A percentile compares a stretch with the other conserved stretches of the same genome.
These are phyloP conservation scores for Xylaria longipes DNA, from an alignment of 495 filamentous ascomycete genomes.

Conservation along the genomic window DNA sequence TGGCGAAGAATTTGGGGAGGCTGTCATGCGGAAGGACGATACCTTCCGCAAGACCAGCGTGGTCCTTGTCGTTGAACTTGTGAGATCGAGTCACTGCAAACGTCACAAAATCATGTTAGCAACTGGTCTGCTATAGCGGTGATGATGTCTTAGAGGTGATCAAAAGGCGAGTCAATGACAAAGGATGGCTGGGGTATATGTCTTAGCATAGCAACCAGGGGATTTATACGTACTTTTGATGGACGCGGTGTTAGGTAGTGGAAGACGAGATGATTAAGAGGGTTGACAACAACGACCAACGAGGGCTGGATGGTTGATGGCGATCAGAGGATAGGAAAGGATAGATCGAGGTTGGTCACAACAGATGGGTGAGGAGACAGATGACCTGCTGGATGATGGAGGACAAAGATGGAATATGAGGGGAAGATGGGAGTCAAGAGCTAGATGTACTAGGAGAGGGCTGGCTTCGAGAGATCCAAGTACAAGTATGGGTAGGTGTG, in stretches of 20 bases:
- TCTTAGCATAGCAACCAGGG: not conserved
- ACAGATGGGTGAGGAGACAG: conserved; percentile 8
- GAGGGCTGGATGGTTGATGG: not conserved
- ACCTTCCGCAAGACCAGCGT: conserved; percentile 69
- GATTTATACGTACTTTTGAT: conserved; percentile 16
- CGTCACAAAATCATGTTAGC: conserved; percentile 6
- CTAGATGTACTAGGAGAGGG: conserved; percentile 17
- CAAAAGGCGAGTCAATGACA: not conserved
- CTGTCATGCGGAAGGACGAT: conserved; percentile 69
- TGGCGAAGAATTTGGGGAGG: conserved; percentile 90
- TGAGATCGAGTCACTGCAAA: conserved; percentile 88
- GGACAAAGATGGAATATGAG: conserved; percentile 28
- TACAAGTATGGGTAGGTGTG: conserved; percentile 13
- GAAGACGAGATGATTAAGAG: not conserved
- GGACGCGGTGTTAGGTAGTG: not conserved
- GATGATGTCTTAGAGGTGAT: not conserved
- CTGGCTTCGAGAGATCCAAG: conserved; percentile 7
- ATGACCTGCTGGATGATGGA: conserved; percentile 20
- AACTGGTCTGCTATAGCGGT: not conserved
- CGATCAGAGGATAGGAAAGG: conserved; percentile 8
- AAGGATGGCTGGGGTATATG: not conserved
- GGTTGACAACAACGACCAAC: conserved; percentile 5
- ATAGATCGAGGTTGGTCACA: not conserved
- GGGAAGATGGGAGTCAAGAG: conserved; percentile 21
- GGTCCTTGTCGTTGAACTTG: conserved; percentile 89